Conservation (phyloP, 2,329 filamentous ascomycete genomes). For the Rhynchosporium secalis region DNA sequence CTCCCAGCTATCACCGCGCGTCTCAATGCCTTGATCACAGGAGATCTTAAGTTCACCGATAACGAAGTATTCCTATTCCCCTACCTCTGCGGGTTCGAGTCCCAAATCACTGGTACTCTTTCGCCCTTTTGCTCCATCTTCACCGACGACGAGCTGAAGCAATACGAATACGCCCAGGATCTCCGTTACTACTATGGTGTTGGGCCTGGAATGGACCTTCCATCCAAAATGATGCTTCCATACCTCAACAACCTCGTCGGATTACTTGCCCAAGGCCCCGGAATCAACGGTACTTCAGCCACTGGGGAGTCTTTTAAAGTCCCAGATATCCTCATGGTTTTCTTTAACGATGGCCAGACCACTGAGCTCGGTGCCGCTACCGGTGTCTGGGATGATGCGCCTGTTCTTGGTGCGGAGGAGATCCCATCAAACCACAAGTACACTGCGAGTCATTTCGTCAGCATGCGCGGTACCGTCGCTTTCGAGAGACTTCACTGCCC, state of each 20-base stretch:
- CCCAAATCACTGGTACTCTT: slow-evolving; percentile 61
- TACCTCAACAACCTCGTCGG: slow-evolving; percentile 55
- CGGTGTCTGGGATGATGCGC: slow-evolving; percentile 61
- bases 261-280: slow-evolving; percentile 54
- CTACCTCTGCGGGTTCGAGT: slow-evolving; percentile 72
- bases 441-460: slow-evolving; percentile 55
- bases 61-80: slow-evolving; percentile 59
- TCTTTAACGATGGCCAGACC: slow-evolving; percentile 67
- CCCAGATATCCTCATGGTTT: slow-evolving; percentile 59
- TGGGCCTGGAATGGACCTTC: slow-evolving; percentile 56
- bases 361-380: slow-evolving; percentile 59
- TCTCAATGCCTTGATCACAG: slow-evolving; percentile 54
- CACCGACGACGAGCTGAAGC: slow-evolving; percentile 58
- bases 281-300: slow-evolving; percentile 47
- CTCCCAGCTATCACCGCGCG: slow-evolving; percentile 54
- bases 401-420: slow-evolving; percentile 41
- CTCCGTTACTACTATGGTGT: slow-evolving; percentile 67
- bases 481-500: slow-evolving; percentile 62
- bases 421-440: slow-evolving; percentile 53
- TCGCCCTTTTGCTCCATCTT: slow-evolving; percentile 65
- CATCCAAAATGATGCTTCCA: slow-evolving; percentile 61
- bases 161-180: slow-evolving; percentile 69
- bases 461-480: slow-evolving; percentile 65
- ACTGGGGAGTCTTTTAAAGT: slow-evolving; percentile 51
- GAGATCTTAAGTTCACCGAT: slow-evolving; percentile 54